Conservation (phyloP, 2,329 filamentous ascomycete species). For the Aphanoascus verrucosus region DNA sequence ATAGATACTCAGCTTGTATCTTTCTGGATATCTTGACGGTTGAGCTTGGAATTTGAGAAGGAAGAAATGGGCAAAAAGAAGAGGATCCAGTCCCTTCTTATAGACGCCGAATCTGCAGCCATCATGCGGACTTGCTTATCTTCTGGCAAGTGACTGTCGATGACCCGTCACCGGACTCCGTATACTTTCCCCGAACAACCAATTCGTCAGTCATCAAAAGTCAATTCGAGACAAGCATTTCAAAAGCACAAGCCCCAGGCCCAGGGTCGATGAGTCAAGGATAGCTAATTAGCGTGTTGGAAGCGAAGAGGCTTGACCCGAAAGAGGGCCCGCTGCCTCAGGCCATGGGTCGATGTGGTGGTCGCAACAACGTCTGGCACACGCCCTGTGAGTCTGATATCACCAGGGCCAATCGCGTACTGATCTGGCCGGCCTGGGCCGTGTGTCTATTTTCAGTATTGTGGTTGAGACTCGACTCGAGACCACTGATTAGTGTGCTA, state of each 20-base stretch:
- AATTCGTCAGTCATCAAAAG: slow-evolving; percentile 1
- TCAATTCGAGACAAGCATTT: background rate
- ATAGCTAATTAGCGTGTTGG: background rate
- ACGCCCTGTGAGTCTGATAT: too few relatives aligned
- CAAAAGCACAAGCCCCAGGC: background rate
- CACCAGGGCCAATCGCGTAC: too few relatives aligned
- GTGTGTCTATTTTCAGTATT: too few relatives aligned
- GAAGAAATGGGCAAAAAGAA: slow-evolving; percentile 6
- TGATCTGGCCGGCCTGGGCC: too few relatives aligned
- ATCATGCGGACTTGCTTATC: background rate
- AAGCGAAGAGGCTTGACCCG: background rate
- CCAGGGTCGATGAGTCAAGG: slow-evolving; percentile 6
- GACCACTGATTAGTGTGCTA: too few relatives aligned
- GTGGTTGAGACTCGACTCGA: too few relatives aligned
- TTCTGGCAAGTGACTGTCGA: background rate
- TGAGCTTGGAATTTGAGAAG: background rate
- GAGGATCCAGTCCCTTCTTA: slow-evolving; percentile 8
- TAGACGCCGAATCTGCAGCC: background rate
- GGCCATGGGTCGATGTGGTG: too few relatives aligned
- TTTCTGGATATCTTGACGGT: background rate
- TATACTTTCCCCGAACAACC: background rate
- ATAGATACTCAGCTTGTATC: too few relatives aligned
- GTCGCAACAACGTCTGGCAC: too few relatives aligned
- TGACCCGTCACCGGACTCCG: background rate
- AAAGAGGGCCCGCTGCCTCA: background rate